Conservation (phyloP, 345 rosid species). For the Arabis alpina region DNA sequence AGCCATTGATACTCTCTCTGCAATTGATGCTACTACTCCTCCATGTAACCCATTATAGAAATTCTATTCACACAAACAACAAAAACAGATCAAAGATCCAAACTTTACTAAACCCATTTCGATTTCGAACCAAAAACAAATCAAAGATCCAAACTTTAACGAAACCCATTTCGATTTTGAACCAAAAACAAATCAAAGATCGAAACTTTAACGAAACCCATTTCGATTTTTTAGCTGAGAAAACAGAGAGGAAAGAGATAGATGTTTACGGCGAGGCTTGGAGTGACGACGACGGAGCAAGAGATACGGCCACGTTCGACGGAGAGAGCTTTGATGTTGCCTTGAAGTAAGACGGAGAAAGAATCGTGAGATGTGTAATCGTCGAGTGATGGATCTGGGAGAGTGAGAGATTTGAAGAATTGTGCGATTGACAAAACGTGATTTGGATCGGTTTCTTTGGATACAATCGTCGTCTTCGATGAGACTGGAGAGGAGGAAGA, state of each 20-base stretch:
- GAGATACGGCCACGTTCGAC: slow-evolving; percentile 61
- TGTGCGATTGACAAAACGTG: neutral
- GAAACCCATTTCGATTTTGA: slow-evolving; percentile 20
- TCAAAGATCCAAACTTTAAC: slow-evolving; percentile 28
- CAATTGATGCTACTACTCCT: slow-evolving; percentile 68
- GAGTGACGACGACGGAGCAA: slow-evolving; percentile 60
- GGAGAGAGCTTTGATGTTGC: slow-evolving; percentile 47
- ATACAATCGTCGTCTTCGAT: slow-evolving; percentile 14
- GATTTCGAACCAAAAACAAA: neutral
- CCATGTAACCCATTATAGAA: slow-evolving; percentile 62
- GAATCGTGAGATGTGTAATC: slow-evolving; percentile 43
- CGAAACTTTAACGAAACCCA: slow-evolving; percentile 31
- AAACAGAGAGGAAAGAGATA: neutral
- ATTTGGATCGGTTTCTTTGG: slow-evolving; percentile 39
- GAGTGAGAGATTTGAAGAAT: slow-evolving; percentile 40
- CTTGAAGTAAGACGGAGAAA: slow-evolving; percentile 55
- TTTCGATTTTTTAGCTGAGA: neutral
- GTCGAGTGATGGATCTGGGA: slow-evolving; percentile 33
- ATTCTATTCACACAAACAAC: slow-evolving; percentile 48
- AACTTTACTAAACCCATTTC: slow-evolving; percentile 28
- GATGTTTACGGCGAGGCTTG: slow-evolving; percentile 50
- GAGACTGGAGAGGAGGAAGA: slow-evolving; percentile 28
- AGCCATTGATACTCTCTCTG: slow-evolving; percentile 69
- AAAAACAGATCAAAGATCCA: neutral
- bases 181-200: slow-evolving; percentile 1